phyloP scores from a whole-genome alignment of 2,329 filamentous ascomycete species.

The Talaromyces marneffei region DNA sequence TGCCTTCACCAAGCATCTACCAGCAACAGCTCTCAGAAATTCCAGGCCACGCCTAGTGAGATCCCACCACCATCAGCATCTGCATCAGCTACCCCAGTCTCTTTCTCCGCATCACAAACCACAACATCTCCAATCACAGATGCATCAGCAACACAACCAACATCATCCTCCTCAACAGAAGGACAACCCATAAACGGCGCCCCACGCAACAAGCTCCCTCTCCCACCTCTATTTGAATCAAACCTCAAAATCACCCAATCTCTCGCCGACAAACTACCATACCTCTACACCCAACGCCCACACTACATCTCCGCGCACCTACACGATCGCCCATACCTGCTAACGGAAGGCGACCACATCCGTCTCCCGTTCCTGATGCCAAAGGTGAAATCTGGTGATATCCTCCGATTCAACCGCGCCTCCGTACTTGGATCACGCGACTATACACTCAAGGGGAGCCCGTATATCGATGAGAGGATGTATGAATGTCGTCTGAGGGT shows the following conservation, averaged over 20 bases:
- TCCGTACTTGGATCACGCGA: constrained; percentile 78
- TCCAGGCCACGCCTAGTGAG: constrained; percentile 26
- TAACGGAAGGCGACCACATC: constrained; percentile 61
- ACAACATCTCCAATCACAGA: background rate
- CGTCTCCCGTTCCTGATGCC: constrained; percentile 77
- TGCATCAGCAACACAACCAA: background rate
- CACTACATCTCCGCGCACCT: constrained; percentile 46
- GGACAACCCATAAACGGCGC: constrained; percentile 23
- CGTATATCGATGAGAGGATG: constrained; percentile 76
- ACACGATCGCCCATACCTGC: constrained; percentile 46
- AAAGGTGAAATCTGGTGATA: constrained; percentile 70
- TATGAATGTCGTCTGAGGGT: constrained; percentile 84
- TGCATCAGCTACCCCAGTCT: constrained; percentile 10
- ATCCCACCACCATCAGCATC: constrained; percentile 19
- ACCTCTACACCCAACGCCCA: constrained; percentile 39
- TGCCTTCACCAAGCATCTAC: constrained; percentile 37
- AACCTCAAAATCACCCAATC: constrained; percentile 39
- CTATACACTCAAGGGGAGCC: constrained; percentile 75
- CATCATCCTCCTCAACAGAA: constrained; percentile 15
- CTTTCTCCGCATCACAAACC: background rate
- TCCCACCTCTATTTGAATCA: constrained; percentile 32
- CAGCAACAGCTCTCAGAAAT: constrained; percentile 19
- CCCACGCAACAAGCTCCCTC: constrained; percentile 29
- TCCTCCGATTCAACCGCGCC: constrained; percentile 82
- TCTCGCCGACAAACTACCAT: constrained; percentile 39